Evolutionary conservation across 495 filamentous ascomycete genomes (phyloP), one percentile per base, ranked within the genome.

Genomic region (Collariella sp.): DNA sequence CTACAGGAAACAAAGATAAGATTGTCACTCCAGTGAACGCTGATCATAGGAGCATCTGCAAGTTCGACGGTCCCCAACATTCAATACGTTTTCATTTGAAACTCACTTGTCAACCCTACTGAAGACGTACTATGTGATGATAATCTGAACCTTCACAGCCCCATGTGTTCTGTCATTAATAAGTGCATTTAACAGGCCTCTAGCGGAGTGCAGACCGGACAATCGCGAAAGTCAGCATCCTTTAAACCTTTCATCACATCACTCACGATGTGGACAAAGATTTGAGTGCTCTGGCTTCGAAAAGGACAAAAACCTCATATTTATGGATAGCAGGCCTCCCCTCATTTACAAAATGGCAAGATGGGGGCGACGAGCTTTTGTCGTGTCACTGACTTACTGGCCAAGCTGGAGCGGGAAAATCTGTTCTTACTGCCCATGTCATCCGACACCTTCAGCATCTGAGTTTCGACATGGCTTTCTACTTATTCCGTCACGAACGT

Each of bases 11-110:
- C 54, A 54, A 53, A 7, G 57, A 63, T 5, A 73, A 76, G 56
- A 54, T 60, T 12, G 55, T 55, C 6, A 49, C 55, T 12, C 60
- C 63, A 13, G 49, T 78, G 13, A 59, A 71, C 48, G 74, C 73
- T 1, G 65, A 75, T 49, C 75, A 78, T 54, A 69, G 56, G 2
- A 38, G 39, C n/a, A 51, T 62, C 5, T 62, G 56, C 60, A 62
- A 62, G 31, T 62, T 59, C 40, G 47, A 59, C 9, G 38, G 24
- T n/a, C 55, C 41, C 42, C 2, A 55, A 55, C 38, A 5, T 5
- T 31, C 26, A 31, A n/a, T 62, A 62, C 46, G 35, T 35, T 2
- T 50, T 49, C 7, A 24, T 62, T 11, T 31, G 47, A 3, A 47
- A 55, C 35, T 23, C 41, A 2, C 52, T 62, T n/a, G 38, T 29